Base-by-base conservation (phyloP, 2,329 filamentous ascomycete genomes). In the Onygena corvina region DNA sequence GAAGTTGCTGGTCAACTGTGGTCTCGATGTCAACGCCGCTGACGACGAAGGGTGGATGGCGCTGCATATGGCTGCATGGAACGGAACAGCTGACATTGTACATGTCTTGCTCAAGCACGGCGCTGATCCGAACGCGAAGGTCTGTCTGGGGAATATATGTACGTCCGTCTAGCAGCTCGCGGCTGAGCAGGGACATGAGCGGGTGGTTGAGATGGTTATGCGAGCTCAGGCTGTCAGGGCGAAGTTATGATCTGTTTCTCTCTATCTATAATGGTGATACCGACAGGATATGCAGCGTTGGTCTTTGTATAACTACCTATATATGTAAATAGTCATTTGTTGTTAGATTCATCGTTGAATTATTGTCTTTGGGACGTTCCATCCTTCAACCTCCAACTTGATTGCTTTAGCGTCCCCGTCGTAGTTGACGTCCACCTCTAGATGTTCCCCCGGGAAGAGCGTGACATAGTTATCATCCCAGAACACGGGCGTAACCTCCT, bases 381-480 rank as follows among this genome's bases (percentile, higher is more conserved):
- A 48, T 11, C 51, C 49, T 23, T 30, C 23, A 9, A 53, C 40
- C 18, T 47, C 48, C 8, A 50, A 23, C 20, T 44, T 49, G 21
- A 44, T 30, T 9, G 20, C 11, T 12, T 33, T 36, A 8, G 29
- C 20, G 4, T 40, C 46, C 9, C 38, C 52, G 3, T 52, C 30
- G 35, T 61, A 59, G 25, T 51, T 45, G 30, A 72, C 66, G 1
- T 57, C 56, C 46, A 76, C 16, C 6, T 59, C 62, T 4, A 78
- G 38, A 47, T 63, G 71, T 64, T 82, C 79, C 1, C 64, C 61
- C 0, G 78, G 76, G 69, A 74, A 80, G 7, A 82, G 60, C 1
- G 77, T 80, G 9, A 82, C 64, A 52, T 81, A 82, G 52, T 82
- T 82, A 53, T 81, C 78, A 0, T 72, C 73, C 77, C 79, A 82